These are phyloP conservation scores for Saccharomycopsis sp. DNA, from an alignment of 805 yeast species.

Conservation along the genomic window DNA sequence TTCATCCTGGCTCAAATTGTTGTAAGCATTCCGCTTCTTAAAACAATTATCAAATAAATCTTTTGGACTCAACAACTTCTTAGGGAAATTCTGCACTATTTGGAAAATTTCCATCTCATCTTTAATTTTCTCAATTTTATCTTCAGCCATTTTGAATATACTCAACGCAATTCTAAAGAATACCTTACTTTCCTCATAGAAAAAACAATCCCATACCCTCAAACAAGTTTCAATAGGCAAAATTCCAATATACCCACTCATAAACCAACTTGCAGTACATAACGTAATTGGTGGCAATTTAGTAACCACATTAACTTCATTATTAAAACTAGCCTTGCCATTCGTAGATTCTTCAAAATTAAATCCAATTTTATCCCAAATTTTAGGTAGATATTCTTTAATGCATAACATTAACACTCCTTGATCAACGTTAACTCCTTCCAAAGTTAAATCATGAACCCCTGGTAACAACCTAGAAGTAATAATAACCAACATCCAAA, in stretches of 20 bases:
- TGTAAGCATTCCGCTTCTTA: constrained; percentile 63
- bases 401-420: constrained; percentile 87
- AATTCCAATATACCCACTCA: constrained; percentile 91
- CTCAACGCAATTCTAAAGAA: constrained; percentile 79
- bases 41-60: constrained; percentile 66
- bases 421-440: constrained; percentile 93
- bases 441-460: constrained; percentile 80
- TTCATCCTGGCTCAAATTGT: constrained; percentile 76
- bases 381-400: constrained; percentile 72
- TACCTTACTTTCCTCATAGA: constrained; percentile 86
- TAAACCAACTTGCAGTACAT: constrained; percentile 96
- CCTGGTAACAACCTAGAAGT: constrained; percentile 85
- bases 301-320: constrained; percentile 45
- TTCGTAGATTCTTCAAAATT: constrained; percentile 15
- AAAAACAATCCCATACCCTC: constrained; percentile 90
- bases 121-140: constrained; percentile 41
- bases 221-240: constrained; percentile 84
- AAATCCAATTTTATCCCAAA: constrained; percentile 52
- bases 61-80: constrained; percentile 60
- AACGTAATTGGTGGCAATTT: constrained; percentile 85
- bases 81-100: constrained; percentile 77
- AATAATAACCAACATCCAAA: constrained; percentile 93
- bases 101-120: constrained; percentile 71
- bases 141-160: constrained; percentile 68
- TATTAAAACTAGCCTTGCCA: constrained; percentile 18